Percentiles rank a stretch among this genome's conserved stretches.
phyloP scores from a whole-genome alignment of 163 green algal genomes.

The Chlamydomonas reinhardtii region DNA sequence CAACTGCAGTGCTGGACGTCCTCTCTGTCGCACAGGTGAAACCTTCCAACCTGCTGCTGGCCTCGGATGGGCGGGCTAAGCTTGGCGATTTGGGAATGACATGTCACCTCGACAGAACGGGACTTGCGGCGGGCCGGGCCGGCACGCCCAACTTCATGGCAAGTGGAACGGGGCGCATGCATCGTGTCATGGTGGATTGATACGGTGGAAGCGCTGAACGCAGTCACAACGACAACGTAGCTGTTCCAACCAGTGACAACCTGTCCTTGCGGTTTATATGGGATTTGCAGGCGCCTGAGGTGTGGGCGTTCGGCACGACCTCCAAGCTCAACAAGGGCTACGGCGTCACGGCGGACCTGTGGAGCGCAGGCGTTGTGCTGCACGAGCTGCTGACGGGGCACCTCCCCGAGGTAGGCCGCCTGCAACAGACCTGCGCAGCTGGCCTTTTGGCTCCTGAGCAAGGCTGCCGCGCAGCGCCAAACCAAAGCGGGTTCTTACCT shows the following conservation, averaged over 20 bases:
- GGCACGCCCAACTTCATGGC: conserved; percentile 47
- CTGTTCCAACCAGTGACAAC: too few relatives aligned
- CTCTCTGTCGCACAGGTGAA: background rate
- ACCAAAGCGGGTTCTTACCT: background rate
- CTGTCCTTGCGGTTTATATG: background rate
- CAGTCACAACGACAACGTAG: too few relatives aligned
- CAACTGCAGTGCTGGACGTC: too few relatives aligned
- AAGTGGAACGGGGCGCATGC: background rate
- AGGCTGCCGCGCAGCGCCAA: too few relatives aligned
- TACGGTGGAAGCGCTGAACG: too few relatives aligned
- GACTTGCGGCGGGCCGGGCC: background rate
- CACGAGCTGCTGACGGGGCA: conserved; percentile 32
- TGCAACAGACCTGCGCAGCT: background rate
- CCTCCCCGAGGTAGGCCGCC: conserved; percentile 6
- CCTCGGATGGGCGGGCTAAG: conserved; percentile 28
- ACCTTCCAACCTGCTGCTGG: conserved; percentile 34
- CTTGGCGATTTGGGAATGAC: conserved; percentile 46
- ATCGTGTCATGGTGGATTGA: too few relatives aligned
- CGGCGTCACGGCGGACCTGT: conserved; percentile 31
- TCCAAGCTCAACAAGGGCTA: conserved; percentile 9
- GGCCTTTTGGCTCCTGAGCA: background rate
- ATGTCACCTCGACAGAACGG: conserved; percentile 35
- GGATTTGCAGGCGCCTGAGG: conserved; percentile 1
- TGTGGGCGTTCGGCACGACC: conserved; percentile 31
- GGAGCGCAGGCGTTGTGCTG: conserved; percentile 11